Base-by-base conservation (phyloP, 805 yeast genomes). In the Kodamaea fukazawae region DNA sequence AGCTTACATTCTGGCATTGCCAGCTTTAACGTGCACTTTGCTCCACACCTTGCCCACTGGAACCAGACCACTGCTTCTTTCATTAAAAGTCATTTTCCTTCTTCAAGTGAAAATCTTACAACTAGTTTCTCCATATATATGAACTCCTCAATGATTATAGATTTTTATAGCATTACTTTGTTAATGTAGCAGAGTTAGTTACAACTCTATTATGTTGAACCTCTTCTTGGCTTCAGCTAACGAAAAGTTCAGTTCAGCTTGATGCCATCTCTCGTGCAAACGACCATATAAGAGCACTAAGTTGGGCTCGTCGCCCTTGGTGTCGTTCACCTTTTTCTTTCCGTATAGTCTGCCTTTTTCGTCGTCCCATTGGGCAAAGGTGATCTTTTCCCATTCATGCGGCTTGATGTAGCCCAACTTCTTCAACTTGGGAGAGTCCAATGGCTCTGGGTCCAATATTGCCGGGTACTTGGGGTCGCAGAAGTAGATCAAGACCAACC, bases 311-410 rank as follows among this genome's bases (percentile, higher is more conserved):
- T 65, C 72, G 7, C 67, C 59, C 26, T 52, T 36, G 9, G 47
- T 42, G 39, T 57, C 60, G 34, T 67, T 65, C 31, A 66, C 63
- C 35, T 60, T 58, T 14, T 56, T 54, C 42, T 59, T 63, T 13
- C 76, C 76, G 49, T 73, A 72, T 15, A 71, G 58, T 31, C 71
- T 53, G 2, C 73, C 74, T 46, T 73, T 73, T 36, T 67, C 75
- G 15, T 65, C 66, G 39, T 70, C 58, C 64, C 64, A 58, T 34
- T 54, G 49, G 10, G 42, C 44, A 41, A 53, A 59, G 3, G 55
- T 49, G 17, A 59, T 59, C 35, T 49, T 51, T 7, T 57, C 57
- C 64, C 64, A 59, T 41, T 57, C 61, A 11, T 42, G 26, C 1
- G 60, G 61, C 29, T 53, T 55, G 17, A 17, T 36, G 31, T 32